Evolutionary conservation across 495 filamentous ascomycete genomes (phyloP).

Genomic region (Hyaloscypha variabilis): DNA sequence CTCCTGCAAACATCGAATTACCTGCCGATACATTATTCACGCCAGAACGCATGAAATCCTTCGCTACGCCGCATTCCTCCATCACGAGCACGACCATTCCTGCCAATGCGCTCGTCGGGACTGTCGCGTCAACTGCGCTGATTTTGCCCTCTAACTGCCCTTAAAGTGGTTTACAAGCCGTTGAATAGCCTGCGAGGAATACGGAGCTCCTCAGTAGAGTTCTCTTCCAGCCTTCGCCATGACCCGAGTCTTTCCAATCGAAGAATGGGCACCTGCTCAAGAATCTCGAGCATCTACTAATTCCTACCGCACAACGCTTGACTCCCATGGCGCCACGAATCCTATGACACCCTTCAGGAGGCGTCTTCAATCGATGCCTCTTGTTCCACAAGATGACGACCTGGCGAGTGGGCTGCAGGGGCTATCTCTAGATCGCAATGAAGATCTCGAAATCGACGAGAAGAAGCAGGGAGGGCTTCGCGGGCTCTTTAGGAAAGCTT

Average conservation of each 20-base stretch:
- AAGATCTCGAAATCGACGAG: slow-evolving; percentile 1
- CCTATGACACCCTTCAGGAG: slow-evolving; percentile 31
- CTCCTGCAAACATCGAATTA: background rate
- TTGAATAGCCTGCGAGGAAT: background rate
- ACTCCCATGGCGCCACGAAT: slow-evolving; percentile 11
- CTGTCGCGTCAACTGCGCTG: background rate
- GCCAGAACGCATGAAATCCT: background rate
- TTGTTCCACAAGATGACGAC: slow-evolving; percentile 8
- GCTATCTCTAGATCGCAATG: slow-evolving; percentile 10
- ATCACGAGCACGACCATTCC: background rate
- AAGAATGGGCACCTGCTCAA: slow-evolving; percentile 39
- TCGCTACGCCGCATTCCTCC: background rate
- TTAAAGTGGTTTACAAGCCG: background rate
- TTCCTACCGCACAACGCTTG: slow-evolving; percentile 20
- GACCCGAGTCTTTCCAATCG: slow-evolving; percentile 37
- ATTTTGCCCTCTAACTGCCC: background rate
- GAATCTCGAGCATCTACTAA: slow-evolving; percentile 33
- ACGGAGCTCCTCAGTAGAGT: background rate
- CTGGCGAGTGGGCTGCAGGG: slow-evolving; percentile 6
- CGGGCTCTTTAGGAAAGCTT: slow-evolving; percentile 51
- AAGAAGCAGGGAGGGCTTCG: slow-evolving; percentile 36
- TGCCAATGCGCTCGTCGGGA: background rate
- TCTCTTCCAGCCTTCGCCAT: slow-evolving; percentile 12
- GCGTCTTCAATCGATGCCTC: slow-evolving; percentile 35
- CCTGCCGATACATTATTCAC: background rate